phyloP scores from a whole-genome alignment of 108 stramenopile species.

The Craspedostauros australis region DNA sequence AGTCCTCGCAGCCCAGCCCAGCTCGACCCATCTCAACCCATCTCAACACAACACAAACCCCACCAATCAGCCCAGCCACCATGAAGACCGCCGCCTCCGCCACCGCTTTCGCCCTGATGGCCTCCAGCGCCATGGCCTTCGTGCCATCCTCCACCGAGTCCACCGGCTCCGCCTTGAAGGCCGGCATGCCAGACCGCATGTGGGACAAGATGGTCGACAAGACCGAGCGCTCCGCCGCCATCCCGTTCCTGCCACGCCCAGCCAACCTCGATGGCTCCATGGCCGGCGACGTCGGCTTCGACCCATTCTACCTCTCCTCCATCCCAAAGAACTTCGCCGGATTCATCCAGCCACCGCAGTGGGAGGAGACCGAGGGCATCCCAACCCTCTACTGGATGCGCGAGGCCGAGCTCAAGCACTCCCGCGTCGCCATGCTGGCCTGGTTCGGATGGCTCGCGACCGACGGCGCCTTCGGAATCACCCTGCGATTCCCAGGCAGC shows the following conservation, averaged over 20 bases:
- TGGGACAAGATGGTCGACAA: slow-evolving; percentile 89
- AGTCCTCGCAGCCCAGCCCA: too few species aligned
- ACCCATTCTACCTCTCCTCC: slow-evolving; percentile 87
- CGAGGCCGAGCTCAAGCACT: slow-evolving; percentile 86
- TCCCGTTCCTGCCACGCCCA: slow-evolving; percentile 83
- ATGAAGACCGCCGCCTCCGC: slow-evolving; percentile 64
- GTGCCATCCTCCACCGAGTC: slow-evolving; percentile 43
- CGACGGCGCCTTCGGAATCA: slow-evolving; percentile 73
- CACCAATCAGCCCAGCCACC: too few species aligned
- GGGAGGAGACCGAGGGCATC: slow-evolving; percentile 77
- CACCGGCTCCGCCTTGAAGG: slow-evolving; percentile 41
- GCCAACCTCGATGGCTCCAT: slow-evolving; percentile 82
- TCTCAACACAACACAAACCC: too few species aligned
- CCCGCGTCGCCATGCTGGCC: slow-evolving; percentile 84
- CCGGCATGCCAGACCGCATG: slow-evolving; percentile 74
- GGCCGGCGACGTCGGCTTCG: slow-evolving; percentile 90
- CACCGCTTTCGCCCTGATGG: slow-evolving; percentile 63
- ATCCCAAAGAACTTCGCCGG: slow-evolving; percentile 90
- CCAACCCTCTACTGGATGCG: slow-evolving; percentile 90
- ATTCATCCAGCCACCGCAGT: slow-evolving; percentile 86
- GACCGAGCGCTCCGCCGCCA: slow-evolving; percentile 60
- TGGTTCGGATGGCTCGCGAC: slow-evolving; percentile 85
- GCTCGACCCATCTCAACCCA: too few species aligned
- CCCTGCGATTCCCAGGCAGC: slow-evolving; percentile 77
- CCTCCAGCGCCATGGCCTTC: slow-evolving; percentile 74